Conservation (phyloP, 2,329 filamentous ascomycete genomes). For the Ceratocystis smalleyi region DNA sequence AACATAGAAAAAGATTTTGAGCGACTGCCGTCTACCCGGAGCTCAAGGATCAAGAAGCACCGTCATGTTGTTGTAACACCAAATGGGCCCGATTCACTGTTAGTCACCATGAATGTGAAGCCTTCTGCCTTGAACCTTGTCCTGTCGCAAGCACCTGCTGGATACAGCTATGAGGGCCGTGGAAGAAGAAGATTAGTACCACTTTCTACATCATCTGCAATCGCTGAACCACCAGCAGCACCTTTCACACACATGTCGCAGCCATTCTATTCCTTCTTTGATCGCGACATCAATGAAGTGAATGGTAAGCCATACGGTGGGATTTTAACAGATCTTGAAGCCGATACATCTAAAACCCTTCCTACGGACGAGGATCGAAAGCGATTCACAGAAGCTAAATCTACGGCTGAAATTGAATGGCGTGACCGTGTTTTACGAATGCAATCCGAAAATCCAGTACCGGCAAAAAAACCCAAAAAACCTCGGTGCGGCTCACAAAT, state of each 20-base stretch:
- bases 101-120: constrained; percentile 44
- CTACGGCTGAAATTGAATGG: constrained; percentile 86
- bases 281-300: constrained; percentile 73
- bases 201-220: constrained; percentile 4
- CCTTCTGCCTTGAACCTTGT: constrained; percentile 45
- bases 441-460: constrained; percentile 48
- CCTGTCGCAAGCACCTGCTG: constrained; percentile 22
- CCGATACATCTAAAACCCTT: constrained; percentile 78
- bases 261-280: constrained; percentile 76
- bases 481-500: constrained; percentile 84
- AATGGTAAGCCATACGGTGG: constrained; percentile 93
- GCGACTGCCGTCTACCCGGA: constrained; percentile 4
- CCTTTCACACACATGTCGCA: constrained; percentile 48
- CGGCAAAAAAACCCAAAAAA: constrained; percentile 54
- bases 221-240: constrained; percentile 31
- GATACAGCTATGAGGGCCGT: constrained; percentile 7
- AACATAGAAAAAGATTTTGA: constrained; percentile 24
- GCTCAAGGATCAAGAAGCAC: constrained; percentile 11
- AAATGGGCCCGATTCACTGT: constrained; percentile 28
- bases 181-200: constrained; percentile 6
- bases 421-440: constrained; percentile 45
- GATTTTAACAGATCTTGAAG: constrained; percentile 74
- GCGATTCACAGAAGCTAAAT: constrained; percentile 76
- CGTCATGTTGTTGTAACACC: constrained; percentile 7
- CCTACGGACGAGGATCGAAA: constrained; percentile 67